phyloP scores from a whole-genome alignment of 202 grass and related monocot genomes.

The Zoysia matrella region DNA sequence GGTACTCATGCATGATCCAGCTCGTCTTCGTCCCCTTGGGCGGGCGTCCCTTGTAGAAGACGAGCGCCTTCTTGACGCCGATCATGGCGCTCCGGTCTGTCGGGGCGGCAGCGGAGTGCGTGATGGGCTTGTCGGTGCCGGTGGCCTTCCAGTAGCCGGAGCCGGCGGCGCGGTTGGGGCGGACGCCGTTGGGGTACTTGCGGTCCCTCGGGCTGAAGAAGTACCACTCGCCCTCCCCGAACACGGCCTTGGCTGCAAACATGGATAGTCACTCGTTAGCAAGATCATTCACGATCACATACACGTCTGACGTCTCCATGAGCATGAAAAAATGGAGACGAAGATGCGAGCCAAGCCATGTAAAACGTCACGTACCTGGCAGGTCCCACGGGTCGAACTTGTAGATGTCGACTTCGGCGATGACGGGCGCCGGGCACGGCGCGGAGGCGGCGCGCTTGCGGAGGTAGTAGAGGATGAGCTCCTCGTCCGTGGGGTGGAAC shows the following conservation, averaged over 20 bases:
- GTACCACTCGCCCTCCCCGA: slow-evolving; percentile 37
- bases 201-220: too few relatives aligned
- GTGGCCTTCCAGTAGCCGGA: slow-evolving; percentile 93
- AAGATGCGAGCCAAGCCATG: background rate
- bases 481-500: slow-evolving; percentile 81
- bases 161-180: slow-evolving; percentile 71
- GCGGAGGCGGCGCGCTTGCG: slow-evolving; percentile 50
- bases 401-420: slow-evolving; percentile 64
- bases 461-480: slow-evolving; percentile 77
- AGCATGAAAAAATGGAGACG: background rate
- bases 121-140: slow-evolving; percentile 84
- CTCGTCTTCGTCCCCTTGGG: slow-evolving; percentile 70
- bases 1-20: slow-evolving; percentile 84
- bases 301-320: too few relatives aligned
- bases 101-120: slow-evolving; percentile 7
- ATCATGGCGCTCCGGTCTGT: slow-evolving; percentile 29
- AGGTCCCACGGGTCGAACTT: slow-evolving; percentile 80
- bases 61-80: slow-evolving; percentile 82
- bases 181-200: background rate
- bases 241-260: slow-evolving; percentile 54
- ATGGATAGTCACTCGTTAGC: too few relatives aligned
- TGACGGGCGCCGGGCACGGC: slow-evolving; percentile 51
- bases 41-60: slow-evolving; percentile 76
- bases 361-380: slow-evolving; percentile 44
- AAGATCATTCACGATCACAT: too few relatives aligned